Percentiles rank a stretch among this genome's conserved stretches.
phyloP scores from a whole-genome alignment of 768 basidiomycete species.

The Mrakia gelida region DNA sequence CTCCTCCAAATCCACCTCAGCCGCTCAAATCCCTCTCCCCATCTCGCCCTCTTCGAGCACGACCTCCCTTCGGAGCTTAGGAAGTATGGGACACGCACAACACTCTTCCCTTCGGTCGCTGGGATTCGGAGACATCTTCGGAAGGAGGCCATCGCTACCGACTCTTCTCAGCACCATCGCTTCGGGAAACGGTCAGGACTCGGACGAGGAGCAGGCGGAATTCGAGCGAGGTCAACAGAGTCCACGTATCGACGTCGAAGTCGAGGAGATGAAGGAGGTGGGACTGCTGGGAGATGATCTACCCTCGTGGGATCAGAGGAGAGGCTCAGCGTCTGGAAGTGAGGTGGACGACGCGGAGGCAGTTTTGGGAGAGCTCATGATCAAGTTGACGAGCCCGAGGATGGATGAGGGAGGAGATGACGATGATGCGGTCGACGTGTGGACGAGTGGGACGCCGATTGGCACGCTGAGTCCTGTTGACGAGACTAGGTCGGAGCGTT shows the following conservation, averaged over 20 bases:
- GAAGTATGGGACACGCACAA: not conserved
- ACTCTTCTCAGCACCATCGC: not conserved
- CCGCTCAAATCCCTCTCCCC: not conserved
- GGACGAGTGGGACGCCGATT: not conserved
- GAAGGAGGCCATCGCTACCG: not conserved
- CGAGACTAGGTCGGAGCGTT: not conserved
- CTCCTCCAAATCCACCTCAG: not conserved
- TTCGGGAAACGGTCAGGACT: not conserved
- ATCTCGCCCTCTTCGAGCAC: not conserved
- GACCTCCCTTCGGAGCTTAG: not conserved
- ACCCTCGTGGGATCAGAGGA: not conserved
- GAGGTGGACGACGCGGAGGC: conserved; percentile 4
- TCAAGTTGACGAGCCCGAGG: not conserved
- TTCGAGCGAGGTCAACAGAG: not conserved
- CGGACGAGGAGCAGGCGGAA: not conserved
- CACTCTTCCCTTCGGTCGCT: not conserved
- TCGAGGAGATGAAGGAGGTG: not conserved
- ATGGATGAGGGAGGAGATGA: not conserved
- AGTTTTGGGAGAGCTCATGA: not conserved
- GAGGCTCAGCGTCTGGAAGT: not conserved
- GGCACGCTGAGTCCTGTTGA: not conserved
- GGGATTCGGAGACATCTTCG: not conserved
- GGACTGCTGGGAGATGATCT: too few species aligned
- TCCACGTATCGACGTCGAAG: not conserved
- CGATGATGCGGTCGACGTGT: not conserved